A percentile compares a stretch with the other conserved stretches of the same genome.
Conservation (phyloP, 2,329 filamentous ascomycete species). For the Penicillium olsonii region DNA sequence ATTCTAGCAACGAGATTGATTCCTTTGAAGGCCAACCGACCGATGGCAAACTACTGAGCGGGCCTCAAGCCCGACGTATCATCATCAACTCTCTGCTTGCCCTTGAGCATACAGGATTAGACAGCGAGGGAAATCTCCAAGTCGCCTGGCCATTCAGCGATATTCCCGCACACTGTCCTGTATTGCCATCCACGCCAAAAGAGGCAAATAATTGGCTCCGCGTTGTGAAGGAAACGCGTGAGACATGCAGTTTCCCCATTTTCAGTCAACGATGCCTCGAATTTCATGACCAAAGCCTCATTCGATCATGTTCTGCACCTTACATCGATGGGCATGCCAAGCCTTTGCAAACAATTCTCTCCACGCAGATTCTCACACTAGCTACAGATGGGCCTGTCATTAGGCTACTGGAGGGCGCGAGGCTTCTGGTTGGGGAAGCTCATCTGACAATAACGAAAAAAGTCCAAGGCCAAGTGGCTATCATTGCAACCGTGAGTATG, state of each 20-base stretch:
- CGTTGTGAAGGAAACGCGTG: slow-evolving; percentile 8
- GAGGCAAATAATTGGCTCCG: slow-evolving; percentile 5
- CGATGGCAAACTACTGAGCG: not conserved
- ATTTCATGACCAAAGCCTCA: not conserved
- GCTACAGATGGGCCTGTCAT: not conserved
- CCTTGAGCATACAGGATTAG: slow-evolving; percentile 10
- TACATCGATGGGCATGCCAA: not conserved
- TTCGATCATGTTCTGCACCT: not conserved
- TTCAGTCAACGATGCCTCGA: slow-evolving; percentile 9
- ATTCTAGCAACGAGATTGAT: slow-evolving; percentile 1
- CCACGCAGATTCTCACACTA: not conserved
- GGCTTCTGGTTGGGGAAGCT: not conserved
- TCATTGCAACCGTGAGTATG: not conserved
- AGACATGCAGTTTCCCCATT: slow-evolving; percentile 9
- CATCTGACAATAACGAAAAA: not conserved
- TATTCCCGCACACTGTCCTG: not conserved
- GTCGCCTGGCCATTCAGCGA: slow-evolving; percentile 5
- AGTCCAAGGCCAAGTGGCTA: not conserved
- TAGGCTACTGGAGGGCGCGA: not conserved
- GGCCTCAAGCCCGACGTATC: not conserved
- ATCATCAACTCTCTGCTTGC: slow-evolving; percentile 9
- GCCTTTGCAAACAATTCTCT: not conserved
- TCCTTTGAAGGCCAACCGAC: not conserved
- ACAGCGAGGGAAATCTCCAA: slow-evolving; percentile 9
- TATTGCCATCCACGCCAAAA: not conserved